Conservation (phyloP, 179 eudicot genomes). For the Spergularia azorica region DNA sequence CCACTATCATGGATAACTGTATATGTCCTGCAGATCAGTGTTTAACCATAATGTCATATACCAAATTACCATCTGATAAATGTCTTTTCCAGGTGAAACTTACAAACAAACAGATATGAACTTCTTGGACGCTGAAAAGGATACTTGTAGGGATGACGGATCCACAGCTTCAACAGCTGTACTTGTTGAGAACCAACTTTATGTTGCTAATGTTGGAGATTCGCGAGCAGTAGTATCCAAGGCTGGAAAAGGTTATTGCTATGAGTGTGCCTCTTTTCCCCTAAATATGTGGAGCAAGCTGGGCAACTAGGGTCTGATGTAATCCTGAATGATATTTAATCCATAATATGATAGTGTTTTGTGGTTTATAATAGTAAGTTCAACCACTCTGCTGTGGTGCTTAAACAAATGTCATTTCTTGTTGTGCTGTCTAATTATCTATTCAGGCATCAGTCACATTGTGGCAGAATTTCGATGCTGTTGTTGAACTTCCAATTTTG, state of each 20-base stretch:
- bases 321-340: not conserved
- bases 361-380: too few relatives aligned
- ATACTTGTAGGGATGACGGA: conserved; percentile 90
- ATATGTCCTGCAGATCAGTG: not conserved
- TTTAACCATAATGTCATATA: not conserved
- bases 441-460: not conserved
- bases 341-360: not conserved
- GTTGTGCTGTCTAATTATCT: not conserved
- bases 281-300: not conserved
- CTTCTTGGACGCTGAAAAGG: conserved; percentile 91
- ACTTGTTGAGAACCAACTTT: conserved; percentile 82
- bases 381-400: not conserved
- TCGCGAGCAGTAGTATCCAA: conserved; percentile 88
- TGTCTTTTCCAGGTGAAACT: conserved; percentile 68
- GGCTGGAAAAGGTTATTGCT: conserved; percentile 75
- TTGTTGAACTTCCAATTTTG: not conserved
- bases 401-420: not conserved
- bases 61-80: conserved; percentile 17
- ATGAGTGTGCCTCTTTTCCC: not conserved
- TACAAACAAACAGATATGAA: conserved; percentile 75
- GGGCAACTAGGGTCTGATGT: not conserved
- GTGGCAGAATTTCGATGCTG: not conserved
- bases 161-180: conserved; percentile 99
- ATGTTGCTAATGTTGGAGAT: conserved; percentile 98
- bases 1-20: conserved; percentile 1